Conservation (phyloP, 345 rosid species). For the Turritis glabra region DNA sequence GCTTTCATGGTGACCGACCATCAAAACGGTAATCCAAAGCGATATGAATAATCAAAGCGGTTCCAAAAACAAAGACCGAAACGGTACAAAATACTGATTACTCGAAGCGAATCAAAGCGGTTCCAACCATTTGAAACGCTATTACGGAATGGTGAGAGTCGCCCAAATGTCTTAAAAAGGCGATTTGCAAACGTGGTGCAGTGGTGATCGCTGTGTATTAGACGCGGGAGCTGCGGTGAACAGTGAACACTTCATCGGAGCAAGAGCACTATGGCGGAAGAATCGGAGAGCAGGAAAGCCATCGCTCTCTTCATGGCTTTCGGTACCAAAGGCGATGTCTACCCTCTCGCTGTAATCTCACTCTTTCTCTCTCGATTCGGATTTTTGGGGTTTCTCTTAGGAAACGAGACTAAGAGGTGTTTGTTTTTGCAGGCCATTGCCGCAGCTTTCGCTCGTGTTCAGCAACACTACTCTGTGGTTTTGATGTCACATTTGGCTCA, state of each 20-base stretch:
- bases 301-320: slow-evolving; percentile 81
- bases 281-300: slow-evolving; percentile 43
- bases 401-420: background rate
- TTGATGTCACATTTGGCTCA: slow-evolving; percentile 80
- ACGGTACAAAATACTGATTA: no score
- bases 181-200: slow-evolving; percentile 15
- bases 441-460: slow-evolving; percentile 67
- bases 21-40: no score
- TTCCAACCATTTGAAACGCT: background rate
- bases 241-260: slow-evolving; percentile 14
- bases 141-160: background rate
- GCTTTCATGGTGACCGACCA: no score
- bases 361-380: background rate
- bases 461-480: slow-evolving; percentile 52
- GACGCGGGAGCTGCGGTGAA: slow-evolving; percentile 14
- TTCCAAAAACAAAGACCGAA: no score
- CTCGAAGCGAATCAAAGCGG: no score
- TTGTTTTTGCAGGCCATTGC: slow-evolving; percentile 62
- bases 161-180: background rate
- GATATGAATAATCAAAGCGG: no score
- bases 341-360: slow-evolving; percentile 66
- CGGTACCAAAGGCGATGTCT: slow-evolving; percentile 84
- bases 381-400: background rate
- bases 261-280: slow-evolving; percentile 30
- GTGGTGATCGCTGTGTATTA: slow-evolving; percentile 6